phyloP scores from a whole-genome alignment of 169 alveolate genomes.

The Plasmodium cynomolgi region DNA sequence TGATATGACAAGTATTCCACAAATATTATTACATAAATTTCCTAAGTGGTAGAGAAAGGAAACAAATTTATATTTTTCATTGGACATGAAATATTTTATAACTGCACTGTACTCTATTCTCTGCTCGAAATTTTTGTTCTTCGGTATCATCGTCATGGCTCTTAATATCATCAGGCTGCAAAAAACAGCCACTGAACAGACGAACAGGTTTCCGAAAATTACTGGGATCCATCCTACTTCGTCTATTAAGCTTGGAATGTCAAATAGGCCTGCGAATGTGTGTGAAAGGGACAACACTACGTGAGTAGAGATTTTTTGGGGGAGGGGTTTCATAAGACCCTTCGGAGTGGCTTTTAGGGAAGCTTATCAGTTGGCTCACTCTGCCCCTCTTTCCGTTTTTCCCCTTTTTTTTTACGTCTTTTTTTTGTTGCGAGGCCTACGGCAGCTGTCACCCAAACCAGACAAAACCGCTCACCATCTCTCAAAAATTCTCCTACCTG shows the following conservation, averaged over 20 bases:
- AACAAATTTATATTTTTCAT: slow-evolving; percentile 77
- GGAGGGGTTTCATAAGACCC: not conserved
- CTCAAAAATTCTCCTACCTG: slow-evolving; percentile 68
- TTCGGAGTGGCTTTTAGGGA: not conserved
- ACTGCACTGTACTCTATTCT: slow-evolving; percentile 85
- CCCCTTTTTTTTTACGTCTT: not conserved
- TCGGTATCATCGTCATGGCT: slow-evolving; percentile 85
- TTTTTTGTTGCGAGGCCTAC: not conserved
- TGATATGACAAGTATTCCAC: slow-evolving; percentile 81
- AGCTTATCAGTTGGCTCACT: not conserved
- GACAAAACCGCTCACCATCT: not conserved
- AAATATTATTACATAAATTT: slow-evolving; percentile 77
- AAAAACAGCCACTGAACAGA: slow-evolving; percentile 78
- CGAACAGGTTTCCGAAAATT: slow-evolving; percentile 76
- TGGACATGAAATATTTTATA: slow-evolving; percentile 82
- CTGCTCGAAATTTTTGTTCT: slow-evolving; percentile 83
- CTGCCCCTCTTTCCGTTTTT: not conserved
- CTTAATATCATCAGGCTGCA: slow-evolving; percentile 84
- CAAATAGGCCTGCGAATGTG: slow-evolving; percentile 78
- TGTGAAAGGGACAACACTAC: not conserved
- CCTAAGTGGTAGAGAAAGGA: slow-evolving; percentile 81
- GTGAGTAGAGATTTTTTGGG: not conserved
- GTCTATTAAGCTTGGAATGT: slow-evolving; percentile 79
- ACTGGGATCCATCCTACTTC: slow-evolving; percentile 84
- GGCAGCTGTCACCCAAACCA: not conserved